Percentiles rank a stretch among this genome's conserved stretches.
These are phyloP conservation scores for Paramecium caudatum DNA, from an alignment of 73 alveolate species.

Conservation along the genomic window DNA sequence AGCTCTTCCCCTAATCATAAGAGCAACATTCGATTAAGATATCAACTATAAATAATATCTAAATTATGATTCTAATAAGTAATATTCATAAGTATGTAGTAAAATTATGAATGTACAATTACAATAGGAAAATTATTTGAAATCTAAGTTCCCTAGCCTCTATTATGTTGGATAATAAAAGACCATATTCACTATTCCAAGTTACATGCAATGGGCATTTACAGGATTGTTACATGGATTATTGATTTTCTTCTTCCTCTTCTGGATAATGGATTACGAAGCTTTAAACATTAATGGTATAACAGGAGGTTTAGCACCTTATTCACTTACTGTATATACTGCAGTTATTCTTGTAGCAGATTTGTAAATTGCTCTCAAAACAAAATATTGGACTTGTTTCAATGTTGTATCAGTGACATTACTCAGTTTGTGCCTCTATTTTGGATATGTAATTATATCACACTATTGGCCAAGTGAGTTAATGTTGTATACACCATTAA, in stretches of 20 bases:
- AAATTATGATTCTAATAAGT: background rate
- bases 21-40: slow-evolving; percentile 72
- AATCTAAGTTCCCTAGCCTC: slow-evolving; percentile 59
- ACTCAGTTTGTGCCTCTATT: slow-evolving; percentile 51
- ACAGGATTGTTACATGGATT: slow-evolving; percentile 68
- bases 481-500: slow-evolving; percentile 58
- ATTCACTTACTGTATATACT: slow-evolving; percentile 57
- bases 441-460: slow-evolving; percentile 45
- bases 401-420: slow-evolving; percentile 61
- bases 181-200: slow-evolving; percentile 53
- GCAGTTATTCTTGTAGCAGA: slow-evolving; percentile 70
- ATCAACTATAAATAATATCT: slow-evolving; percentile 46
- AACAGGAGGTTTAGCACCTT: slow-evolving; percentile 51
- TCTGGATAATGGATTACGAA: slow-evolving; percentile 59
- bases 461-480: slow-evolving; percentile 58
- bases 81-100: background rate
- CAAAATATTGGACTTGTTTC: slow-evolving; percentile 69
- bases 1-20: slow-evolving; percentile 59
- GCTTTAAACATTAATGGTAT: slow-evolving; percentile 3
- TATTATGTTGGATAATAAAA: slow-evolving; percentile 72
- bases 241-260: slow-evolving; percentile 41
- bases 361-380: slow-evolving; percentile 42
- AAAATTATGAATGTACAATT: slow-evolving; percentile 16
- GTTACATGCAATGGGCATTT: slow-evolving; percentile 67
- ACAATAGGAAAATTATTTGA: slow-evolving; percentile 56